Evolutionary conservation across 2,329 filamentous ascomycete species (phyloP).

Genomic region (Seiridium unicorne): DNA sequence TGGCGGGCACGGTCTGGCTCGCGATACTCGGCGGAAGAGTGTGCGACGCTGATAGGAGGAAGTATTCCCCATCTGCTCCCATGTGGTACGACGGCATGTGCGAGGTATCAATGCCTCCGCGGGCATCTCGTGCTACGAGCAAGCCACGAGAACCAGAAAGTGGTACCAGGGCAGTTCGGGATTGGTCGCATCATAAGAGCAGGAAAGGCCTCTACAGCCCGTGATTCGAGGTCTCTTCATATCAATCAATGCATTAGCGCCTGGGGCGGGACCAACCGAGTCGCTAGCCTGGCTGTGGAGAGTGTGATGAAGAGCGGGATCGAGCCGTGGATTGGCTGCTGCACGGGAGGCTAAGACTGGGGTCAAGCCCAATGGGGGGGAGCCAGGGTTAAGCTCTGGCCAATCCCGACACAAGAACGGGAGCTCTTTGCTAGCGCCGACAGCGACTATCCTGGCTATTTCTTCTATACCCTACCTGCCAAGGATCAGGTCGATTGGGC

Average conservation of each 20-base stretch:
- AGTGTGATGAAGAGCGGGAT: conserved; percentile 24
- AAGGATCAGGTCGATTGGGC: not conserved
- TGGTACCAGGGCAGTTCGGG: not conserved
- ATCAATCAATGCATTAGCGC: conserved; percentile 6
- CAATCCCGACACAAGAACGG: conserved; percentile 28
- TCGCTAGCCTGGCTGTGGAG: conserved; percentile 19
- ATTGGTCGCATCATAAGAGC: not conserved
- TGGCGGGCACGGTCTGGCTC: not conserved
- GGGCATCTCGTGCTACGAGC: not conserved
- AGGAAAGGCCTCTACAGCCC: not conserved
- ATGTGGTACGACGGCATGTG: not conserved
- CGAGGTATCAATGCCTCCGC: not conserved
- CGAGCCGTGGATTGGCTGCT: conserved; percentile 22
- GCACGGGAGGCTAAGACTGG: conserved; percentile 17
- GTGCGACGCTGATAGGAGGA: conserved; percentile 6
- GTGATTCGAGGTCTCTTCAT: conserved; percentile 8
- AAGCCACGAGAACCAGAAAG: not conserved
- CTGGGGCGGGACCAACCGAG: conserved; percentile 20
- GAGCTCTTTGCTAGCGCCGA: conserved; percentile 25
- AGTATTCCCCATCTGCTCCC: conserved; percentile 4
- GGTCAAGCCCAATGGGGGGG: conserved; percentile 17
- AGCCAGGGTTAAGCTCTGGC: conserved; percentile 11
- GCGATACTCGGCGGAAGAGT: not conserved
- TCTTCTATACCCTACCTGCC: not conserved
- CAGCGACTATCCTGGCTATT: not conserved